phyloP scores from a whole-genome alignment of 352 stramenopile genomes.

The Phytophthora kernoviae region DNA sequence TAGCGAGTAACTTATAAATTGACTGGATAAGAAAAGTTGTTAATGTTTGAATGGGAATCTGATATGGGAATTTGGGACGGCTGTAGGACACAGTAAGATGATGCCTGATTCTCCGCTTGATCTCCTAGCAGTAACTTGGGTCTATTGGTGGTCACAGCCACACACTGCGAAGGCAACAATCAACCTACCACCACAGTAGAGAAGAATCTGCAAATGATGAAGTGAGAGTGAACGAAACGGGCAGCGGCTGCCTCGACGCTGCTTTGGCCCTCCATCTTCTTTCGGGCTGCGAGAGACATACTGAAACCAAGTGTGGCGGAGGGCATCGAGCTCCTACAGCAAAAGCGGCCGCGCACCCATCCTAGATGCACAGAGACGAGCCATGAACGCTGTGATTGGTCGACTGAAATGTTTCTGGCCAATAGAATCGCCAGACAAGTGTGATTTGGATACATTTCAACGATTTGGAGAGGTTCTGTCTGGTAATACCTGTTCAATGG shows the following conservation, averaged over 20 bases:
- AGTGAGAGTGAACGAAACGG: neutral
- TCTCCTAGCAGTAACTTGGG: too few species aligned
- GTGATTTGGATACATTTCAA: constrained; percentile 2
- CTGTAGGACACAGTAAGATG: too few species aligned
- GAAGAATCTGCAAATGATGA: constrained; percentile 1
- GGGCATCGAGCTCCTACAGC: neutral
- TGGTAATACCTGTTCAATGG: neutral
- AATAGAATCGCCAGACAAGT: neutral
- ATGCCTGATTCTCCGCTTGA: too few species aligned
- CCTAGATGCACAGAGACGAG: neutral
- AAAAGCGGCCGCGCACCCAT: constrained; percentile 3
- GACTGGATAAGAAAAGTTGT: too few species aligned
- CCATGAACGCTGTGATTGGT: too few species aligned
- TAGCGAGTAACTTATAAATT: too few species aligned
- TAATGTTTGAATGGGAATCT: too few species aligned
- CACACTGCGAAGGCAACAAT: neutral
- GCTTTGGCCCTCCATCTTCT: neutral
- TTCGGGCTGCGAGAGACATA: neutral
- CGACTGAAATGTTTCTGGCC: neutral
- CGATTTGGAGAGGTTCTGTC: neutral
- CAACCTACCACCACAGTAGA: neutral
- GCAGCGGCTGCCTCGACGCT: neutral
- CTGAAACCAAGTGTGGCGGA: neutral
- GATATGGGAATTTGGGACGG: too few species aligned
- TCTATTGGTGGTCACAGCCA: neutral